Base-by-base conservation (phyloP, 805 yeast genomes). In the Candida boidinii region DNA sequence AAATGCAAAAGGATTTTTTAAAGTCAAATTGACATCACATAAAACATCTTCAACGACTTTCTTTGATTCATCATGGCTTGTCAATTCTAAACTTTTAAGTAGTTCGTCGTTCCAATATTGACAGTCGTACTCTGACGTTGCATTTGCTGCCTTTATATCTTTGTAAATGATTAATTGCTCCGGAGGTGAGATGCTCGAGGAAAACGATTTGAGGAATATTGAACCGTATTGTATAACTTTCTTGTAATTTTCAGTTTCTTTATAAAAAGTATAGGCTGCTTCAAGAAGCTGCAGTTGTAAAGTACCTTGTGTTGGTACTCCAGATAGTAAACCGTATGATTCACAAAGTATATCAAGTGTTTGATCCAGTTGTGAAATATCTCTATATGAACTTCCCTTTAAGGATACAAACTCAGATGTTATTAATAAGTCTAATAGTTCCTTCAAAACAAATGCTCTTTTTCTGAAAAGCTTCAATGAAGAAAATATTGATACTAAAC, bases 1-100 rank as follows among this genome's bases (percentile, higher is more conserved):
- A 53, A 84, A 85, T 5, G 72, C 70, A 56, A 75, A 85, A 7
- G 95, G 95, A 50, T 90, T 90, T 48, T 81, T 87, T 7, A 88
- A 46, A 3, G 63, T 58, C 2, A 84, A 58, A 5, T 60, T 50
- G 13, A 82, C 60, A 36, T 75, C 80, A 10, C 73, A 69, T 4
- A 70, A 61, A 33, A 86, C 95, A 22, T 76, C 82, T 41, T 71
- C 72, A 13, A 77, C 76, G 6, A 76, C 42, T 13, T 40, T 32
- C 4, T 4, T 5, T 11, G 39, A 45, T 7, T 41, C 39, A 4
- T 36, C 29, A 11, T 31, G 17, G 2, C 36, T 38, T 15, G 24
- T 22, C 3, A 45, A 32, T 7, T 42, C 53, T 16, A 53, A 38
- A 27, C 43, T 38, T 14, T 39, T 35, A 5, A 54, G 58, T 7